These are phyloP conservation scores for Xylaria sp. DNA, from an alignment of 2,329 filamentous ascomycete genomes.

Conservation along the genomic window DNA sequence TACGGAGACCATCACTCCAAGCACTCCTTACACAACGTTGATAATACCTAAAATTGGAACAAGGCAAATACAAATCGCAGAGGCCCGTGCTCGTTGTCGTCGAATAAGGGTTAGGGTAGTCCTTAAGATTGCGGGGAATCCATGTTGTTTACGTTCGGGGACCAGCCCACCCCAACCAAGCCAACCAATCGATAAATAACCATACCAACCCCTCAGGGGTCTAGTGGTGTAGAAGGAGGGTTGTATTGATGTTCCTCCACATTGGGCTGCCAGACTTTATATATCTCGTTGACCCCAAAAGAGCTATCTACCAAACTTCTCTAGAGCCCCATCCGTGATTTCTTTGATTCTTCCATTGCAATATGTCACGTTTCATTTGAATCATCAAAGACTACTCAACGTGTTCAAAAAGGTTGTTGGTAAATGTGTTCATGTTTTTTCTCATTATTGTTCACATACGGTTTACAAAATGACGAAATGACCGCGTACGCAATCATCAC, in stretches of 20 bases:
- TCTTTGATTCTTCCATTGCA: constrained; percentile 1
- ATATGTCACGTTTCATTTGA: neutral
- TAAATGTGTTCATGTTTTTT: neutral
- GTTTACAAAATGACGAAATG: constrained; percentile 10
- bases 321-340: neutral
- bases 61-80: neutral
- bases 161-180: neutral
- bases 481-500: constrained; percentile 3
- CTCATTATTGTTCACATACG: constrained; percentile 19
- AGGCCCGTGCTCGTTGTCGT: neutral
- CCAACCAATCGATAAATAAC: constrained; percentile 15
- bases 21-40: neutral
- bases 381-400: neutral
- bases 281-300: constrained; percentile 7
- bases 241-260: neutral
- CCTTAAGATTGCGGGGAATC: constrained; percentile 34
- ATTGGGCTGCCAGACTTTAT: neutral
- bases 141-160: constrained; percentile 18
- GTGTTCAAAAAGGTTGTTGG: neutral
- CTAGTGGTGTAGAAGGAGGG: neutral
- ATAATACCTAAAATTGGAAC: neutral
- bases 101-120: constrained; percentile 4
- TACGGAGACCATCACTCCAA: neutral
- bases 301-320: constrained; percentile 7
- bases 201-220: constrained; percentile 1